These are phyloP conservation scores for Trichoderma guizhouense DNA, from an alignment of 2,329 filamentous ascomycete species.

Conservation along the genomic window DNA sequence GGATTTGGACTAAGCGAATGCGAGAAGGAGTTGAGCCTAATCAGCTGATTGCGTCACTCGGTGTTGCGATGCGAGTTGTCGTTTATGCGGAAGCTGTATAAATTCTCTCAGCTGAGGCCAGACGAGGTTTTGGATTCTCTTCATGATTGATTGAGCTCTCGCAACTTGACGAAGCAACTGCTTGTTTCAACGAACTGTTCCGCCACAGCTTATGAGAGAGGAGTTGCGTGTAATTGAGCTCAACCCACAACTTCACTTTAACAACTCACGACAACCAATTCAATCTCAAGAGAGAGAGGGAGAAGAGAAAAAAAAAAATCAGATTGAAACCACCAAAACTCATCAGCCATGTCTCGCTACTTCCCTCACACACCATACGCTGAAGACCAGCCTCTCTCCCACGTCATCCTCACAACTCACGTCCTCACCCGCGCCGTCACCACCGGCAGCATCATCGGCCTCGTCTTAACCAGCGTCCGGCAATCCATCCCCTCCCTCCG, in stretches of 20 bases:
- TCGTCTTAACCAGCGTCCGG: conserved; percentile 36
- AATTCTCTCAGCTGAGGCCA: background rate
- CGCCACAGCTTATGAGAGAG: background rate
- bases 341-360: conserved; percentile 49
- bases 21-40: background rate
- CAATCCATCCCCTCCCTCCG: conserved; percentile 29
- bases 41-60: conserved; percentile 12
- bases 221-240: background rate
- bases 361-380: conserved; percentile 55
- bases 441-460: conserved; percentile 48
- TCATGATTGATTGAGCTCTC: background rate
- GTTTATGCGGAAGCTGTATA: background rate
- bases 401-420: conserved; percentile 57
- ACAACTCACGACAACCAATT: background rate
- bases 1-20: background rate
- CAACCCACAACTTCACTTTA: background rate
- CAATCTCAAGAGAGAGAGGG: background rate
- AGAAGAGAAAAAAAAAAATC: background rate
- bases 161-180: background rate
- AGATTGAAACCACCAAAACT: background rate
- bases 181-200: background rate
- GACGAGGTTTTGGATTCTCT: background rate
- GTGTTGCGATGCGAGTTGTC: background rate
- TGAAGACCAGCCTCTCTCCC: conserved; percentile 58
- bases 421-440: conserved; percentile 55